phyloP scores from a whole-genome alignment of 202 grass and related monocot species.

The Panicum hallii region DNA sequence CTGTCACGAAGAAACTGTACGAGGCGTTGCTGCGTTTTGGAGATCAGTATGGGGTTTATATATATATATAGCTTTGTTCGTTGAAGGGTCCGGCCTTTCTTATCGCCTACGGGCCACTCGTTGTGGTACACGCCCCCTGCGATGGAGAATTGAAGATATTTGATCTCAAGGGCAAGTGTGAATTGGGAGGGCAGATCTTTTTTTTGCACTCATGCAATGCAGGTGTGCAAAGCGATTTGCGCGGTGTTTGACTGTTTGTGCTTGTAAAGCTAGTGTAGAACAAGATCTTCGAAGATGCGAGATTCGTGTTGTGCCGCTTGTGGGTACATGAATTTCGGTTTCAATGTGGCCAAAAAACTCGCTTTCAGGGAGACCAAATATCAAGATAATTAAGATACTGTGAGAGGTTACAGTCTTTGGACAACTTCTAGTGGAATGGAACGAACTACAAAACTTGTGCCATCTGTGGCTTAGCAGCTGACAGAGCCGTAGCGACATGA shows the following conservation, averaged over 20 bases:
- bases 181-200: neutral
- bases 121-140: neutral
- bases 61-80: constrained; percentile 40
- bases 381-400: neutral
- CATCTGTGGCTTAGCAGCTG: no score
- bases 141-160: constrained; percentile 40
- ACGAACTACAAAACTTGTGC: no score
- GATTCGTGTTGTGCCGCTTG: constrained; percentile 20
- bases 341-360: neutral
- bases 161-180: constrained; percentile 11
- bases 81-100: neutral
- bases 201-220: constrained; percentile 8
- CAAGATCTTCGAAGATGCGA: neutral
- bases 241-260: neutral
- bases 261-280: neutral
- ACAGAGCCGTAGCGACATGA: neutral
- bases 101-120: constrained; percentile 42
- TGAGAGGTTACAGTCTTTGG: neutral
- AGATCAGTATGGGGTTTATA: neutral
- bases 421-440: neutral
- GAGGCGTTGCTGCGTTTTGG: neutral
- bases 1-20: constrained; percentile 2
- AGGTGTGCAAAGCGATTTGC: neutral
- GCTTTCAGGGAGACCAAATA: constrained; percentile 17
- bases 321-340: neutral